These are phyloP conservation scores for Flaveria floridana DNA, from an alignment of 140 eudicot genomes.

Conservation along the genomic window DNA sequence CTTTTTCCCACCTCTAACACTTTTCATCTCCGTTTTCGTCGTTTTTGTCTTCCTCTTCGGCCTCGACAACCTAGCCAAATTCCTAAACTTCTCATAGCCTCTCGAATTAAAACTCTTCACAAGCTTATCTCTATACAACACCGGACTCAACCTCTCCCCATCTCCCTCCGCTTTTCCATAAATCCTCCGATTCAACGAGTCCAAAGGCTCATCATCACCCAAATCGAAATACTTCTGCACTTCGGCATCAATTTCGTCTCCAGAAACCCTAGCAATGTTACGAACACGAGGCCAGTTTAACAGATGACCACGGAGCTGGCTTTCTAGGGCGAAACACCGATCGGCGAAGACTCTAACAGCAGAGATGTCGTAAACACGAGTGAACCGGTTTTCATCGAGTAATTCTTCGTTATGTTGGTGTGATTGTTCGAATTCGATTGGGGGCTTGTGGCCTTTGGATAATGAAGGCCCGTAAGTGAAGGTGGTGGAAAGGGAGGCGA, in stretches of 20 bases:
- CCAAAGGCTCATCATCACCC: constrained; percentile 30
- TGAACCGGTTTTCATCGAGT: constrained; percentile 51
- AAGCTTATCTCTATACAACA: constrained; percentile 70
- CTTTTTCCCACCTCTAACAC: constrained; percentile 25
- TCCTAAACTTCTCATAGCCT: constrained; percentile 76
- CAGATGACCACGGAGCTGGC: constrained; percentile 76
- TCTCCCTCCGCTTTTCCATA: constrained; percentile 77
- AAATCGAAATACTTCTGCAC: constrained; percentile 37
- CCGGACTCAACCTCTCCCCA: constrained; percentile 64
- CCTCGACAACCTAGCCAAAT: constrained; percentile 75
- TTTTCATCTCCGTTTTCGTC: constrained; percentile 28
- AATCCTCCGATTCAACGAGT: constrained; percentile 50
- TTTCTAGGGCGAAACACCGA: constrained; percentile 62
- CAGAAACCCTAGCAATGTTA: constrained; percentile 74
- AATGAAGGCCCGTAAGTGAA: constrained; percentile 74
- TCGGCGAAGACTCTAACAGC: constrained; percentile 74
- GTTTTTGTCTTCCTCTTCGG: constrained; percentile 56
- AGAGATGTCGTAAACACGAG: constrained; percentile 60
- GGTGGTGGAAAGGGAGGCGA: constrained; percentile 26
- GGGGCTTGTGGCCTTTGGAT: constrained; percentile 51
- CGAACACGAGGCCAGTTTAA: constrained; percentile 83
- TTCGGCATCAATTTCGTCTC: constrained; percentile 73
- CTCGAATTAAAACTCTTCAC: constrained; percentile 54
- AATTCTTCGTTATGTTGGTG: constrained; percentile 2
- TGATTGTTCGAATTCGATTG: constrained; percentile 1